These are phyloP conservation scores for Xylaria sp. DNA, from an alignment of 2,329 filamentous ascomycete genomes.

Conservation along the genomic window DNA sequence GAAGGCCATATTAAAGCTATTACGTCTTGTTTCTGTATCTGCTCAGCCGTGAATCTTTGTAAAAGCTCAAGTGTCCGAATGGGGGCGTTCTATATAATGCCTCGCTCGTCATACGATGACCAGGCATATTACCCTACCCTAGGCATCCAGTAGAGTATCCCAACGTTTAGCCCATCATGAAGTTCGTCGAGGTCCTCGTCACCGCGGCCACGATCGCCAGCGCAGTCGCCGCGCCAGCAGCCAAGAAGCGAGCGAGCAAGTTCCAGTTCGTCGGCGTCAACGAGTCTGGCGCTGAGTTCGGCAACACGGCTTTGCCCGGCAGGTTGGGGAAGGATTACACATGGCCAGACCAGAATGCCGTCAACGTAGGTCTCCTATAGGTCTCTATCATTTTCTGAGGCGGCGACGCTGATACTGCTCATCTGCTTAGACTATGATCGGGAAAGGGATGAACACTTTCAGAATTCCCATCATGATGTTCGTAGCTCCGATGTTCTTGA, in stretches of 20 bases:
- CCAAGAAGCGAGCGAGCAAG: slow-evolving; percentile 50
- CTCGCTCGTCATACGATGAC: not conserved
- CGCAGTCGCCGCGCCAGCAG: slow-evolving; percentile 48
- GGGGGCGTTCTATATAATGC: not conserved
- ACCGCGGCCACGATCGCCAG: slow-evolving; percentile 47
- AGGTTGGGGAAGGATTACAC: slow-evolving; percentile 67
- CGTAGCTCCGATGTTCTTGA: slow-evolving; percentile 38
- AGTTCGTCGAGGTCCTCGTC: slow-evolving; percentile 49
- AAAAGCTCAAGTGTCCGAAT: no score
- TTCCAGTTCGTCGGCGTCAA: slow-evolving; percentile 53
- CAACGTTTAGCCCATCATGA: slow-evolving; percentile 46
- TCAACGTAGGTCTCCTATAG: slow-evolving; percentile 48
- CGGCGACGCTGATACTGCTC: slow-evolving; percentile 14
- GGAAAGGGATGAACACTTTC: slow-evolving; percentile 66
- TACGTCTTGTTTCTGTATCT: not conserved
- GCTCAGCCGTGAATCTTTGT: slow-evolving; percentile 7
- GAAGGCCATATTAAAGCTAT: no score
- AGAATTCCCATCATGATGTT: slow-evolving; percentile 67
- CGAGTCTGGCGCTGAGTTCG: slow-evolving; percentile 70
- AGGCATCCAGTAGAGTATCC: not conserved
- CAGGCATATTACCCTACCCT: not conserved
- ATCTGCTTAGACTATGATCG: slow-evolving; percentile 56
- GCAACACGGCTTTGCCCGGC: slow-evolving; percentile 65
- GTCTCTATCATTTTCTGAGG: not conserved
- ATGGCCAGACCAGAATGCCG: slow-evolving; percentile 64